These are phyloP conservation scores for Cladosporium austrohemisphaericum DNA, from an alignment of 2,329 filamentous ascomycete genomes.

Conservation along the genomic window DNA sequence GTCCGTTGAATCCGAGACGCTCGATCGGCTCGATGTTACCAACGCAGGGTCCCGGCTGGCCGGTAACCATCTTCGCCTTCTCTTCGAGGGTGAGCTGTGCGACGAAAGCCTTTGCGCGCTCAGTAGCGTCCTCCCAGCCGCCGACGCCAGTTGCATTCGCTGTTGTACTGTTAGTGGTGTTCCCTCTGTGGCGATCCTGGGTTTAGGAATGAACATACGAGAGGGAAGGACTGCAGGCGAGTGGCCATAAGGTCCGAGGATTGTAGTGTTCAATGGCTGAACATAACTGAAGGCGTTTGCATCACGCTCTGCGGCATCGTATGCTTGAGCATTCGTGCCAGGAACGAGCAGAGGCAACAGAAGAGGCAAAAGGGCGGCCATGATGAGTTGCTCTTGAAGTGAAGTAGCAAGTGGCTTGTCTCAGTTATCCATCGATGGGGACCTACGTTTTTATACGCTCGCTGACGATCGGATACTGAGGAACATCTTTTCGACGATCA, in stretches of 20 bases:
- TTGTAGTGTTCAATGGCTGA: constrained; percentile 13
- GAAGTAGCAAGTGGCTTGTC: constrained; percentile 10
- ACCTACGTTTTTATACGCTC: constrained; percentile 3
- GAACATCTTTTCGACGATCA: constrained; percentile 3
- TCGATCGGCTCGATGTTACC: constrained; percentile 34
- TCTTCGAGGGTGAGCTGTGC: constrained; percentile 38
- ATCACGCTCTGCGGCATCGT: constrained; percentile 2
- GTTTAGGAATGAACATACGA: not conserved
- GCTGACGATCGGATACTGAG: not conserved
- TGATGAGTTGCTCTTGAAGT: constrained; percentile 11
- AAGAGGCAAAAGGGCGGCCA: constrained; percentile 16
- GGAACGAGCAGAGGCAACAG: constrained; percentile 12
- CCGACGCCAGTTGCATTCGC: constrained; percentile 19
- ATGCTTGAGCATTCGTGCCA: constrained; percentile 10
- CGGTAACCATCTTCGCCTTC: constrained; percentile 39
- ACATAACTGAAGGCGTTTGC: constrained; percentile 10
- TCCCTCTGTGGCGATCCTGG: not conserved
- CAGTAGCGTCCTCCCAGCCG: constrained; percentile 12
- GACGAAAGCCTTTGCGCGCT: constrained; percentile 35
- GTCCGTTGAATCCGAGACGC: constrained; percentile 33
- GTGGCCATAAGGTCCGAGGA: constrained; percentile 11
- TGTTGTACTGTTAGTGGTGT: not conserved
- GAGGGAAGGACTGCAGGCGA: constrained; percentile 9
- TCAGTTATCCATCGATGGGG: not conserved
- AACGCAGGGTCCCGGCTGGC: constrained; percentile 28